A percentile compares a stretch with the other conserved stretches of the same genome.
These are phyloP conservation scores for Globisporangium viniferum DNA, from an alignment of 352 stramenopile genomes.

Conservation along the genomic window DNA sequence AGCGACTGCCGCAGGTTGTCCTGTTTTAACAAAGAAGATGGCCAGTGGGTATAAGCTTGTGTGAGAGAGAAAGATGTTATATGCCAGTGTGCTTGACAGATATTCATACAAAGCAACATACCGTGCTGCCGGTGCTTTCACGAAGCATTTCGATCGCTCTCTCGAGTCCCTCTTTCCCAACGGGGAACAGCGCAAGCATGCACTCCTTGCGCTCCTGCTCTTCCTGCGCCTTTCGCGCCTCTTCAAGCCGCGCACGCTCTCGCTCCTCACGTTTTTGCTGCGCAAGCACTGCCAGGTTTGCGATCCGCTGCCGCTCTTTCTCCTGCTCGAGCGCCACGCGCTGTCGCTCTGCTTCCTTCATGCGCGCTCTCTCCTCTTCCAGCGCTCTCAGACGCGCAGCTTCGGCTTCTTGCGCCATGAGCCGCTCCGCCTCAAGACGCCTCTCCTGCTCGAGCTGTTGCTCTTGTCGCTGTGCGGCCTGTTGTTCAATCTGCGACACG, in stretches of 20 bases:
- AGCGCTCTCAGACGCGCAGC: conserved; percentile 3
- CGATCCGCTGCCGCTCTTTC: conserved; percentile 27
- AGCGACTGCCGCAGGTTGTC: conserved; percentile 31
- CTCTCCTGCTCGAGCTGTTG: conserved; percentile 21
- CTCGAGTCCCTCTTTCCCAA: conserved; percentile 41
- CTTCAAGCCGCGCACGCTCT: conserved; percentile 28
- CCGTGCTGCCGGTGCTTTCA: conserved; percentile 35
- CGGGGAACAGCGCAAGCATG: conserved; percentile 32
- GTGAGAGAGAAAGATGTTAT: neutral
- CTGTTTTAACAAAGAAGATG: conserved; percentile 14
- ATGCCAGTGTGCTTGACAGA: neutral
- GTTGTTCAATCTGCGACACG: conserved; percentile 13
- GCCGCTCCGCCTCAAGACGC: conserved; percentile 17
- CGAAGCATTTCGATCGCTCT: conserved; percentile 38
- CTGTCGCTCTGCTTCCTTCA: conserved; percentile 18
- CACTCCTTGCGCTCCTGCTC: conserved; percentile 30
- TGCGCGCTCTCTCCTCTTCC: conserved; percentile 6
- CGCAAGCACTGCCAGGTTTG: conserved; percentile 46
- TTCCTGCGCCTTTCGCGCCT: conserved; percentile 27
- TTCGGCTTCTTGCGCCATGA: conserved; percentile 5
- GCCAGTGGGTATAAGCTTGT: neutral
- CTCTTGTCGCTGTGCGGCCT: conserved; percentile 18
- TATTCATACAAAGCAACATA: conserved; percentile 8
- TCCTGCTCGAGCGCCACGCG: conserved; percentile 17
- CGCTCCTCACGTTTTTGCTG: conserved; percentile 56